A percentile compares a stretch with the other conserved stretches of the same genome.
Evolutionary conservation across 257 asterid genomes (phyloP).

Genomic region (Solanum arcanum): DNA sequence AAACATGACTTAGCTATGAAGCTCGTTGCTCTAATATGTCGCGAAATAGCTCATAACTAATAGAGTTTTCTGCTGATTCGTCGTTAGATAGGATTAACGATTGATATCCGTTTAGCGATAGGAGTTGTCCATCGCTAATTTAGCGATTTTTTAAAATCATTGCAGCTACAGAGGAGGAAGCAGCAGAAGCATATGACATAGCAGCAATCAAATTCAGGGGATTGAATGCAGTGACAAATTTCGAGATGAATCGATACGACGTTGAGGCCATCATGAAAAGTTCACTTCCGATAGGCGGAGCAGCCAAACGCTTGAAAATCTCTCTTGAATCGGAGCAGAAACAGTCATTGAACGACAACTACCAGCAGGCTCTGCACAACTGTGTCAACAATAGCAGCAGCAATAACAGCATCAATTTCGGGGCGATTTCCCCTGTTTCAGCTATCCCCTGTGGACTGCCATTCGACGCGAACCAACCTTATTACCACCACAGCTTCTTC

Average conservation of each 20-base stretch:
- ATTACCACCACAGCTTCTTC: constrained; percentile 43
- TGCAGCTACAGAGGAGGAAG: constrained; percentile 62
- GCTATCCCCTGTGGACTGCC: constrained; percentile 57
- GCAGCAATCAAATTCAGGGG: constrained; percentile 65
- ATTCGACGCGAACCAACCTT: constrained; percentile 26
- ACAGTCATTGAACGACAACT: constrained; percentile 3
- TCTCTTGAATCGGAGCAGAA: constrained; percentile 49
- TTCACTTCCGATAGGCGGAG: constrained; percentile 46
- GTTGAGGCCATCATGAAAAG: constrained; percentile 53
- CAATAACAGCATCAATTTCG: constrained; percentile 39
- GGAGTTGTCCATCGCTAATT: neutral
- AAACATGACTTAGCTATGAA: neutral
- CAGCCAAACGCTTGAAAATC: constrained; percentile 48
- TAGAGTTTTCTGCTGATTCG: neutral
- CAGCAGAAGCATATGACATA: constrained; percentile 60
- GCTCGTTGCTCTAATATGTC: neutral
- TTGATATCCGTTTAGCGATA: neutral
- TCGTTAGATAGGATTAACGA: neutral
- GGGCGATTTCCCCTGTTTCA: constrained; percentile 37
- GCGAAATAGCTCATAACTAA: neutral
- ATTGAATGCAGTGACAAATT: constrained; percentile 46
- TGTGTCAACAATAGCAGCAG: constrained; percentile 7
- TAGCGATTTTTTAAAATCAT: neutral
- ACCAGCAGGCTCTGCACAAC: constrained; percentile 30
- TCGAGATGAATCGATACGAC: constrained; percentile 45